Percentiles rank a stretch among this genome's conserved stretches.
Evolutionary conservation across 352 stramenopile species (phyloP).

Genomic region (Pythium phragmiticola): DNA sequence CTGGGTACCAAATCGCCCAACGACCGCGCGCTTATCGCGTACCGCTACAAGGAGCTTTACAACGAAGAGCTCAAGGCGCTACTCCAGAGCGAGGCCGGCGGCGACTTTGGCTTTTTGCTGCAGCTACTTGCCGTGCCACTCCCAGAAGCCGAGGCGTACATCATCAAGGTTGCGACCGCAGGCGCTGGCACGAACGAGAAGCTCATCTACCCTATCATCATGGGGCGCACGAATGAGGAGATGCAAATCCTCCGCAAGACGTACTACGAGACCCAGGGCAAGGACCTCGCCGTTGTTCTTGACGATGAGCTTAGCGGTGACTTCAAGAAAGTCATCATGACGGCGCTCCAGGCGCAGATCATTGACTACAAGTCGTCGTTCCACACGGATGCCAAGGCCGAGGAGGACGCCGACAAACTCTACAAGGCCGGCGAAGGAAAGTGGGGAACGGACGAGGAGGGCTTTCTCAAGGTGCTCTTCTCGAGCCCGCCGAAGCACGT

Average conservation of each 20-base stretch:
- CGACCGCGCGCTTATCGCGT: constrained; percentile 59
- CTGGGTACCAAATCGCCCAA: constrained; percentile 59
- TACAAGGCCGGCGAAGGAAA: constrained; percentile 72
- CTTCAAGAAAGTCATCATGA: constrained; percentile 72
- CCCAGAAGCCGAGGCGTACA: constrained; percentile 61
- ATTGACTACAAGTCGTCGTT: constrained; percentile 50
- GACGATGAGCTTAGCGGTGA: constrained; percentile 65
- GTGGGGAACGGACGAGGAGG: constrained; percentile 64
- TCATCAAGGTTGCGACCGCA: constrained; percentile 65
- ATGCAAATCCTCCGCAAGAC: constrained; percentile 81
- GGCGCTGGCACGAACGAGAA: constrained; percentile 68
- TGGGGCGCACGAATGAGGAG: constrained; percentile 68
- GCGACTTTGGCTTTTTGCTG: constrained; percentile 59
- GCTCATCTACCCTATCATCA: constrained; percentile 60
- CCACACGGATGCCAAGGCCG: constrained; percentile 60
- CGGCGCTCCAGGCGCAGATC: constrained; percentile 55
- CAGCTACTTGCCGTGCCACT: constrained; percentile 51
- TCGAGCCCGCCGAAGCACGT: constrained; percentile 56
- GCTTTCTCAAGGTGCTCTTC: constrained; percentile 58
- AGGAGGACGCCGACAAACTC: constrained; percentile 52
- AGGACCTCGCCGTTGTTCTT: constrained; percentile 59
- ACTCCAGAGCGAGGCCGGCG: constrained; percentile 63
- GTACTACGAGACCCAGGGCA: constrained; percentile 58
- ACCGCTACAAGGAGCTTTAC: constrained; percentile 68
- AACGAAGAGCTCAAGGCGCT: constrained; percentile 52